These are phyloP conservation scores for Penicillium mononematosum DNA, from an alignment of 495 filamentous ascomycete genomes.

Conservation along the genomic window DNA sequence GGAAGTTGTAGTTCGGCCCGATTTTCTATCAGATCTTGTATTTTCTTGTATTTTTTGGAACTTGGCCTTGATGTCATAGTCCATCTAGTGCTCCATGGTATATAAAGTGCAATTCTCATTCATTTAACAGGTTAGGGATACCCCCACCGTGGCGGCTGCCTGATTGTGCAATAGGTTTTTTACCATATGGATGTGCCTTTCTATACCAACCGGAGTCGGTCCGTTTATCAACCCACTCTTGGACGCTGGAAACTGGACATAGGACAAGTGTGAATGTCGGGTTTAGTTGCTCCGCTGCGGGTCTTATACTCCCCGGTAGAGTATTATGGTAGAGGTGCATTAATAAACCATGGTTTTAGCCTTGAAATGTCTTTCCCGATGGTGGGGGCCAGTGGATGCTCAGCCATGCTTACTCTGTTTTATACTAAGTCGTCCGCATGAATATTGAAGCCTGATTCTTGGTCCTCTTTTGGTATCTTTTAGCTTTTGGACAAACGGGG, in stretches of 20 bases:
- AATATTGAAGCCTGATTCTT: slow-evolving; percentile 1
- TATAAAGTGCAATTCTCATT: neutral
- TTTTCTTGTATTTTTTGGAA: neutral
- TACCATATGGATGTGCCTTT: neutral
- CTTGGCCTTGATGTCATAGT: slow-evolving; percentile 15
- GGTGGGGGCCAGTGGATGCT: slow-evolving; percentile 7
- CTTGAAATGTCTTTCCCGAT: slow-evolving; percentile 12
- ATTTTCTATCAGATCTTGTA: slow-evolving; percentile 15
- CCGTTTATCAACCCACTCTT: slow-evolving; percentile 8
- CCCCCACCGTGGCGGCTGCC: slow-evolving; percentile 6
- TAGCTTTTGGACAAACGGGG: neutral
- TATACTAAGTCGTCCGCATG: neutral
- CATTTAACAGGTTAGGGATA: neutral
- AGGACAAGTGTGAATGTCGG: neutral
- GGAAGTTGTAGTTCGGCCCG: slow-evolving; percentile 17
- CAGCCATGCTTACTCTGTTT: slow-evolving; percentile 12
- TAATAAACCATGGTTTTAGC: slow-evolving; percentile 5
- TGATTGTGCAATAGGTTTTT: neutral
- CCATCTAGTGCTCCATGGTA: neutral
- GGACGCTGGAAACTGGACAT: neutral
- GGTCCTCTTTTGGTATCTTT: slow-evolving; percentile 2
- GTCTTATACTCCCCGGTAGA: slow-evolving; percentile 7
- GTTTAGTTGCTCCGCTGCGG: slow-evolving; percentile 12
- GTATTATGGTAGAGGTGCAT: neutral
- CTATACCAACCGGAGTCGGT: slow-evolving; percentile 8